Percentiles rank a stretch among this genome's conserved stretches.
Evolutionary conservation across 2,329 filamentous ascomycete genomes (phyloP).

Genomic region (Monascus ruber): DNA sequence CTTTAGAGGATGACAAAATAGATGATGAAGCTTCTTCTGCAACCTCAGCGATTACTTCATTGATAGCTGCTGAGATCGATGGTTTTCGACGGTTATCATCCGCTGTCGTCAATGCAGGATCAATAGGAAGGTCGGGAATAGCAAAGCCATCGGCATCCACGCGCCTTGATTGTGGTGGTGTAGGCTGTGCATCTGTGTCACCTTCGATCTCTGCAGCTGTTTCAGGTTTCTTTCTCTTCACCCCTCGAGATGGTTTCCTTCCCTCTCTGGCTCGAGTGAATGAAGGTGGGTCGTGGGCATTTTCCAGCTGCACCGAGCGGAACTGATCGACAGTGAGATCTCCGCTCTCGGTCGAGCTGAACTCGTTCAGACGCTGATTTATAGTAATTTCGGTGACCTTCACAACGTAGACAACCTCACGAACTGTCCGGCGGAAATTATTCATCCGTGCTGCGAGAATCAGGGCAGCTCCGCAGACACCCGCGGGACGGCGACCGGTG

Average conservation of each 20-base stretch:
- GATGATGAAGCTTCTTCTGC: constrained; percentile 5
- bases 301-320: constrained; percentile 44
- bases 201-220: constrained; percentile 34
- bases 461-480: constrained; percentile 85
- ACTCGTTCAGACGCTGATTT: constrained; percentile 81
- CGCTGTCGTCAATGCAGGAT: constrained; percentile 27
- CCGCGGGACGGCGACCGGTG: constrained; percentile 82
- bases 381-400: constrained; percentile 93
- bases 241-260: constrained; percentile 41
- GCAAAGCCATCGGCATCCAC: constrained; percentile 59
- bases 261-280: constrained; percentile 50
- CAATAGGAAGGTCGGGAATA: constrained; percentile 43
- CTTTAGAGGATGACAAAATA: constrained; percentile 2
- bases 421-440: constrained; percentile 85
- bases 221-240: constrained; percentile 21
- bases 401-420: constrained; percentile 95
- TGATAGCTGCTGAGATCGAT: constrained; percentile 11
- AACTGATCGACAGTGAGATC: constrained; percentile 82
- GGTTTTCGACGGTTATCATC: constrained; percentile 10
- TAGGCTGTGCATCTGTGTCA: constrained; percentile 17
- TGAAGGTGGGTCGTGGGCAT: constrained; percentile 69
- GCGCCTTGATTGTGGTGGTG: constrained; percentile 24
- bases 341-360: constrained; percentile 74
- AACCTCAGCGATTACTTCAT: constrained; percentile 12
- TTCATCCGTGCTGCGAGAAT: constrained; percentile 96